Conservation (phyloP, 2,329 filamentous ascomycete species). For the Ophiostoma perfectum region DNA sequence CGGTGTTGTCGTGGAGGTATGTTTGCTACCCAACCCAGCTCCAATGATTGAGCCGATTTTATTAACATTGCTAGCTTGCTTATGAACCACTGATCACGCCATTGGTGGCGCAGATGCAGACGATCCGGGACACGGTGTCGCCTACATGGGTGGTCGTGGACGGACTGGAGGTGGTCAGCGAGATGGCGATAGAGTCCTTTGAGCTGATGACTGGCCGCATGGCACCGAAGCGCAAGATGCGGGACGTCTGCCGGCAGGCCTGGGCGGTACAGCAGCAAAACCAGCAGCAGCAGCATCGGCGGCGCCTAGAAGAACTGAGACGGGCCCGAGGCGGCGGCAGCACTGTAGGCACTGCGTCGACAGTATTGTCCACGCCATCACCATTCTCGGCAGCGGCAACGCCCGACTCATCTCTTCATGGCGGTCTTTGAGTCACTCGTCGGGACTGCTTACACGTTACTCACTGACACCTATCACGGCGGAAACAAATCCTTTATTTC, state of each 20-base stretch:
- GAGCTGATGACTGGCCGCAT: conserved; percentile 69
- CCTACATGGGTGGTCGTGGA: conserved; percentile 66
- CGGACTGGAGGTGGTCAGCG: conserved; percentile 64
- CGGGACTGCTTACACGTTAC: not conserved
- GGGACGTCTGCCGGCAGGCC: conserved; percentile 47
- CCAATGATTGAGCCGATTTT: not conserved
- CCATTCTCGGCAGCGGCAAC: not conserved
- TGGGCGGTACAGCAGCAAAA: conserved; percentile 37
- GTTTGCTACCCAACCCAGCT: not conserved
- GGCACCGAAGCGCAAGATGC: conserved; percentile 64
- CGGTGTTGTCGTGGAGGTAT: conserved; percentile 61
- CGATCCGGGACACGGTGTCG: conserved; percentile 43
- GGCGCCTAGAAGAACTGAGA: not conserved
- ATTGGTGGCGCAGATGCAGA: conserved; percentile 60
- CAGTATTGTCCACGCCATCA: not conserved
- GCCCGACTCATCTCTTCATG: not conserved
- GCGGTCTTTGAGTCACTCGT: not conserved
- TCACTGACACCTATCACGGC: not conserved
- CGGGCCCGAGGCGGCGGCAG: not conserved
- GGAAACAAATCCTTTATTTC: not conserved
- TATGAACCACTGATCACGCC: conserved; percentile 68
- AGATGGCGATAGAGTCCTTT: conserved; percentile 72
- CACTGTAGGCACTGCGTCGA: not conserved
- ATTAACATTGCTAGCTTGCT: conserved; percentile 40
- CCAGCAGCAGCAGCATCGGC: not conserved